phyloP scores from a whole-genome alignment of 768 basidiomycete genomes.

The Paxillus ammoniavirescens region DNA sequence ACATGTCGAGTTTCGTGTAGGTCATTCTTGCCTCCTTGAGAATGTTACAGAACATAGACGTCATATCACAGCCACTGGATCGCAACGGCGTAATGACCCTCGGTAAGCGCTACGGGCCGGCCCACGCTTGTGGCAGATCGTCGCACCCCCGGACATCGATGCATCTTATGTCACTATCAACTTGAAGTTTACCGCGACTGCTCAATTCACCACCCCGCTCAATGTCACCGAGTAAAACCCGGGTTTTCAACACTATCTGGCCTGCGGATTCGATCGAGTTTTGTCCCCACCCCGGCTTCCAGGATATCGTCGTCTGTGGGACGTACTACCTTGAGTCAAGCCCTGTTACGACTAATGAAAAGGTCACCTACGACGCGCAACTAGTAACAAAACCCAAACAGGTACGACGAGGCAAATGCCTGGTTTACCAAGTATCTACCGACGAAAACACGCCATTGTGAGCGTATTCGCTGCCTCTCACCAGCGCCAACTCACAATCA shows the following conservation, averaged over 20 bases:
- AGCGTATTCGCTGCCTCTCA: conserved; percentile 10
- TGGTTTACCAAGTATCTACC: conserved; percentile 54
- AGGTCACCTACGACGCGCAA: background rate
- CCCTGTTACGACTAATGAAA: conserved; percentile 5
- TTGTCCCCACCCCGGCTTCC: conserved; percentile 63
- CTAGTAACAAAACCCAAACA: conserved; percentile 24
- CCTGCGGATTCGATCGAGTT: conserved; percentile 93
- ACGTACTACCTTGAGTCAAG: conserved; percentile 78
- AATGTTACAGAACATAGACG: conserved; percentile 1
- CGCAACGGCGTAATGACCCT: too few relatives aligned
- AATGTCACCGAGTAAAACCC: too few relatives aligned
- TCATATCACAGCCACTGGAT: background rate
- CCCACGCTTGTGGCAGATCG: too few relatives aligned
- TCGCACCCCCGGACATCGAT: too few relatives aligned
- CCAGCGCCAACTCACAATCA: background rate
- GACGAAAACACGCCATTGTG: conserved; percentile 36
- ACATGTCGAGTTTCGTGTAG: background rate
- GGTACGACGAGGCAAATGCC: conserved; percentile 66
- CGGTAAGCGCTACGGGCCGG: too few relatives aligned
- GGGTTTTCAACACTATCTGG: conserved; percentile 60
- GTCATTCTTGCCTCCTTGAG: background rate
- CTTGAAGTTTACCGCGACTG: too few relatives aligned
- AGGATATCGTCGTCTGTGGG: conserved; percentile 78
- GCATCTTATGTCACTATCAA: too few relatives aligned
- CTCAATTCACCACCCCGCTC: too few relatives aligned